Conservation (phyloP, 805 yeast genomes). For the Candida endomychidarum region DNA sequence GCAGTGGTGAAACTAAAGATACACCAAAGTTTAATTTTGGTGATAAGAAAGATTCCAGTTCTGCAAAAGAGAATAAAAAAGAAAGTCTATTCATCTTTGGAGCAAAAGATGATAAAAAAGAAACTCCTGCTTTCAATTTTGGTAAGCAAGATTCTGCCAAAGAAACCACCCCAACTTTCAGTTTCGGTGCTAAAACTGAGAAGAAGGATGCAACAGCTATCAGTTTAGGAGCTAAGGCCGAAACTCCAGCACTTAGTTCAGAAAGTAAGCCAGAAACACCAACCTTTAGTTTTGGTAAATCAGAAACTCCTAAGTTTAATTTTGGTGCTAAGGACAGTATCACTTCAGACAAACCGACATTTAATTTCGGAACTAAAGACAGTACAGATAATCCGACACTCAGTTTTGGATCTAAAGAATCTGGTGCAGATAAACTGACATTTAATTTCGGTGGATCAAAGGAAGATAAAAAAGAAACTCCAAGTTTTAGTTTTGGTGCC, state of each 20-base stretch:
- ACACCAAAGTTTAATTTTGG: conserved; percentile 7
- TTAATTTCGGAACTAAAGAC: conserved; percentile 12
- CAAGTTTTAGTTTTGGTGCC: conserved; percentile 11
- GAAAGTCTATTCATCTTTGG: conserved; percentile 12
- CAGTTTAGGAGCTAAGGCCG: conserved; percentile 8
- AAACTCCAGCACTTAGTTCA: too few relatives aligned
- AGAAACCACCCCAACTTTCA: conserved; percentile 1
- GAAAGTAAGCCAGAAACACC: too few relatives aligned
- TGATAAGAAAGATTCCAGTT: conserved; percentile 1
- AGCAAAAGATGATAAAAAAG: conserved; percentile 3
- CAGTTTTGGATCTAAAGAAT: conserved; percentile 9
- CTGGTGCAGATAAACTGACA: conserved; percentile 9
- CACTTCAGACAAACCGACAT: too few relatives aligned
- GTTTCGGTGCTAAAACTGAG: conserved; percentile 5
- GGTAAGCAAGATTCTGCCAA: conserved; percentile 3
- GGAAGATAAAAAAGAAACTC: conserved; percentile 3
- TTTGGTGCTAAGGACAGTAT: conserved; percentile 12
- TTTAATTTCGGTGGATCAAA: conserved; percentile 10
- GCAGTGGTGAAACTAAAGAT: too few relatives aligned
- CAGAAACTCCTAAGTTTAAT: conserved; percentile 8
- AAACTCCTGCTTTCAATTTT: conserved; percentile 6
- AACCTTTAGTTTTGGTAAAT: conserved; percentile 5
- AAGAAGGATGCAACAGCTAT: too few relatives aligned
- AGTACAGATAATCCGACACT: conserved; percentile 1
- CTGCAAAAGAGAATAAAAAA: conserved; percentile 5